Percentiles rank a stretch among this genome's conserved stretches.
phyloP scores from a whole-genome alignment of 2,329 filamentous ascomycete genomes.

The Alternaria arborescens region DNA sequence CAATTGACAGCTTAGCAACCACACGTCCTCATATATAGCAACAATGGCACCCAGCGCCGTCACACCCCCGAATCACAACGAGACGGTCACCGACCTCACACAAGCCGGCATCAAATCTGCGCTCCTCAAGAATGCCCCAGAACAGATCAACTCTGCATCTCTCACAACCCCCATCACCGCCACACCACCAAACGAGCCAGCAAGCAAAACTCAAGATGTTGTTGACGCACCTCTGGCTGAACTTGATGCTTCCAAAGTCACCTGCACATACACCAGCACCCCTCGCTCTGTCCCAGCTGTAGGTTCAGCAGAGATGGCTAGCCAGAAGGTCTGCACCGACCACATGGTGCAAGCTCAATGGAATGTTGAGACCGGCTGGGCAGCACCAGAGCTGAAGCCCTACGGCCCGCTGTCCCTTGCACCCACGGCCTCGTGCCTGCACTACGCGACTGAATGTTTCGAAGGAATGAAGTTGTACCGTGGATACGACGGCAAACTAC shows the following conservation, averaged over 20 bases:
- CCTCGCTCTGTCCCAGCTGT: slow-evolving; percentile 55
- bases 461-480: slow-evolving; percentile 82
- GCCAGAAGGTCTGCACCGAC: slow-evolving; percentile 70
- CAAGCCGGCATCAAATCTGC: slow-evolving; percentile 42
- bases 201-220: slow-evolving; percentile 21
- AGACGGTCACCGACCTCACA: slow-evolving; percentile 43
- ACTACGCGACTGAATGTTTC: slow-evolving; percentile 93
- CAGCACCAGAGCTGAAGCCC: slow-evolving; percentile 74
- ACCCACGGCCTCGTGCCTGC: slow-evolving; percentile 81
- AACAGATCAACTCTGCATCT: slow-evolving; percentile 37
- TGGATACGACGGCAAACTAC: slow-evolving; percentile 73
- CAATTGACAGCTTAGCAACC: background rate
- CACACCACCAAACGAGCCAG: slow-evolving; percentile 32
- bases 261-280: slow-evolving; percentile 51
- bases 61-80: slow-evolving; percentile 39
- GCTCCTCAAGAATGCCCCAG: slow-evolving; percentile 43
- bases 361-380: slow-evolving; percentile 73
- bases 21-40: background rate
- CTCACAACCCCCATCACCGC: slow-evolving; percentile 37
- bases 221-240: slow-evolving; percentile 42
- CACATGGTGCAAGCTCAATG: slow-evolving; percentile 85
- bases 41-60: slow-evolving; percentile 45
- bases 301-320: slow-evolving; percentile 51
- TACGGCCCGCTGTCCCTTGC: slow-evolving; percentile 81
- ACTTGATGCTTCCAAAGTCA: slow-evolving; percentile 56